Base-by-base conservation (phyloP, 768 basidiomycete genomes). In the Clitopilus passeckerianus region DNA sequence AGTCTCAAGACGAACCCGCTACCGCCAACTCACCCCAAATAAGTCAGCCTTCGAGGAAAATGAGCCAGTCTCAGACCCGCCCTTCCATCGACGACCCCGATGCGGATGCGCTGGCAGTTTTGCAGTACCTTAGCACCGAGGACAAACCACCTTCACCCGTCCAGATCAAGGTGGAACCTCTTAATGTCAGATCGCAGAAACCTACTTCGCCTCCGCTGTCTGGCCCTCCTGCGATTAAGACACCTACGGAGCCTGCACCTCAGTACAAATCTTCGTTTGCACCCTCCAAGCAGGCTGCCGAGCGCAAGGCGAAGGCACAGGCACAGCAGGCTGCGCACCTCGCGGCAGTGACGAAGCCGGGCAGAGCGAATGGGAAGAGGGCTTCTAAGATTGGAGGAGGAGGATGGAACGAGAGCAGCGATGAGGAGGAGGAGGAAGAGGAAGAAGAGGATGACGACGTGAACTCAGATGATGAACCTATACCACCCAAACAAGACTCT, bases 191-290 rank as follows among this genome's bases (percentile, higher is more conserved):
- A 56, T 57, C 53, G 56, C 63, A 69, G 14, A 73, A 71, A 44
- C 69, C 70, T 18, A 64, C 59, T 43, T 64, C 50, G 35, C 65
- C 66, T n/a, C 57, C 66, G 33, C 65, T 68, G 12, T 61, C 67
- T 27, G 65, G 63, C 27, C 7, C 27, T 41, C 70, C 70, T 57
- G 70, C 56, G 57, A 50, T 58, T 5, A 53, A 58, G 20, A 1
- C 7, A 18, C 33, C 54, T 7, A 10, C 46, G 12, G 65, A 64
- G 23, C 30, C 64, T 34, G 60, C 54, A 8, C 57, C 72, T 1
- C 82, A 84, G 57, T 90, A 82, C 74, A 86, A 85, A 57, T 95
- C 94, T 0, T 94, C 95, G 3, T 98, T 98, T 69, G 91, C 93
- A 0, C 88, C 88, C 1, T 91, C 90, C 16, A 90, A 84, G 66